Conservation (phyloP, 805 yeast genomes). For the Starmerella powellii region DNA sequence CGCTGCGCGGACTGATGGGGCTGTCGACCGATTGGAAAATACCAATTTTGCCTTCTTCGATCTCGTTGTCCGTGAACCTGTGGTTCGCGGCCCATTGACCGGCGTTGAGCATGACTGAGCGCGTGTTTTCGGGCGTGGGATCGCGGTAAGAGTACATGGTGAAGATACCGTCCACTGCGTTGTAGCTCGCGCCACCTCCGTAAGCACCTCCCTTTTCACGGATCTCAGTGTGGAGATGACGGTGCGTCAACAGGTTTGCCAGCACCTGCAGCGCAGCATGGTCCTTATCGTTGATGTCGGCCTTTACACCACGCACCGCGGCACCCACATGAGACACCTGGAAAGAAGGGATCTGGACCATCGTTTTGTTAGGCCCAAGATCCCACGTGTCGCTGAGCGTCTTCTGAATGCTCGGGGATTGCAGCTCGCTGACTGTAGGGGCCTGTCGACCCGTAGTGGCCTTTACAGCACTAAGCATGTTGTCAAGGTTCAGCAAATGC, state of each 20-base stretch:
- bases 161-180: constrained; percentile 67
- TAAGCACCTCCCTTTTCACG: constrained; percentile 97
- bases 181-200: constrained; percentile 86
- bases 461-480: constrained; percentile 1
- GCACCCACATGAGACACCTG: constrained; percentile 77
- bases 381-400: constrained; percentile 5
- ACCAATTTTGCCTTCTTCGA: constrained; percentile 81
- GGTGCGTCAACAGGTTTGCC: constrained; percentile 68
- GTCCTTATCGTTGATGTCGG: constrained; percentile 48
- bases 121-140: constrained; percentile 68
- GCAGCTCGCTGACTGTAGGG: constrained; percentile 7
- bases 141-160: constrained; percentile 86
- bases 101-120: constrained; percentile 44
- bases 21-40: constrained; percentile 88
- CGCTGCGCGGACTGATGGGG: constrained; percentile 68
- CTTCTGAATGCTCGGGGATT: not conserved
- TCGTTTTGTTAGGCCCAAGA: constrained; percentile 30
- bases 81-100: constrained; percentile 39
- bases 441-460: constrained; percentile 30
- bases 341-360: constrained; percentile 58
- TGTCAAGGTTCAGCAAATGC: constrained; percentile 11
- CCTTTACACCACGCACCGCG: constrained; percentile 49
- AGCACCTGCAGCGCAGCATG: constrained; percentile 79
- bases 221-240: constrained; percentile 73
- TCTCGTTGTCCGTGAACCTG: constrained; percentile 50